These are phyloP conservation scores for Westerdykella ornata DNA, from an alignment of 2,329 filamentous ascomycete genomes.

Conservation along the genomic window DNA sequence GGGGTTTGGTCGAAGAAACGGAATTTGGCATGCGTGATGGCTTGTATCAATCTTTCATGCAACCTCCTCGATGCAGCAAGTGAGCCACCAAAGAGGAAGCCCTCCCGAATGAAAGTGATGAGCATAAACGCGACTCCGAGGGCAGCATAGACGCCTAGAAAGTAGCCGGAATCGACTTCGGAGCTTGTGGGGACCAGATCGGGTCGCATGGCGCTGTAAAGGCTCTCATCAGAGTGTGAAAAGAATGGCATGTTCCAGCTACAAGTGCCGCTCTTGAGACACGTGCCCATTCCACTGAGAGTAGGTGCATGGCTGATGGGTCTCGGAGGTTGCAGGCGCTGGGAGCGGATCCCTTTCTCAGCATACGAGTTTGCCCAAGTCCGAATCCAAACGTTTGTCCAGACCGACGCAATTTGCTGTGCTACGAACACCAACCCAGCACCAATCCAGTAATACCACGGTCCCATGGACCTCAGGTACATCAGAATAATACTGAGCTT, in stretches of 20 bases:
- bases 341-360: constrained; percentile 40
- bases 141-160: constrained; percentile 72
- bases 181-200: constrained; percentile 34
- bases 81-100: constrained; percentile 88
- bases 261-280: constrained; percentile 47
- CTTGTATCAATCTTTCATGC: constrained; percentile 68
- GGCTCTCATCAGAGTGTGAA: constrained; percentile 13
- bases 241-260: constrained; percentile 41
- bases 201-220: constrained; percentile 36
- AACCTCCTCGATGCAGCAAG: constrained; percentile 79
- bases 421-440: constrained; percentile 67
- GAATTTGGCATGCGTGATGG: constrained; percentile 84
- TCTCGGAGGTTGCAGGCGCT: constrained; percentile 10
- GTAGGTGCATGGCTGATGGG: constrained; percentile 41
- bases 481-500: constrained; percentile 79
- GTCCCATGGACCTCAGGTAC: constrained; percentile 87
- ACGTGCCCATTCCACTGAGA: constrained; percentile 41
- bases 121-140: constrained; percentile 71
- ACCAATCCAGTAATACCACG: constrained; percentile 88
- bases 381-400: constrained; percentile 89
- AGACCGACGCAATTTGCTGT: constrained; percentile 80
- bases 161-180: constrained; percentile 74
- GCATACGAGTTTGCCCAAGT: constrained; percentile 90
- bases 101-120: constrained; percentile 75
- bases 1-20: constrained; percentile 97